phyloP scores from a whole-genome alignment of 2,329 filamentous ascomycete genomes.

The Lizonia empirigonia region DNA sequence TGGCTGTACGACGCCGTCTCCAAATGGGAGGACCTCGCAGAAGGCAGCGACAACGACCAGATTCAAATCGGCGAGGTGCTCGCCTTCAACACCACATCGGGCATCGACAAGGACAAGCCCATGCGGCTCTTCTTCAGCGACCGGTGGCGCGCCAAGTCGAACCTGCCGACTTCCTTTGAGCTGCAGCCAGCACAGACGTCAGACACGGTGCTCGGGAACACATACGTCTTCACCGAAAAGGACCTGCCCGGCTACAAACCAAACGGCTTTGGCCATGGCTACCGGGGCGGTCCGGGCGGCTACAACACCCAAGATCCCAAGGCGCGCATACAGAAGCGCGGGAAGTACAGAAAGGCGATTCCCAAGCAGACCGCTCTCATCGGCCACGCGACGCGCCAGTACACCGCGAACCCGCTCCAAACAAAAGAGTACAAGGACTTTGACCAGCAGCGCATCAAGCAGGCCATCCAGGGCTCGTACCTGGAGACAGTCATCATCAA shows the following conservation, averaged over 20 bases:
- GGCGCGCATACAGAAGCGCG: conserved; percentile 41
- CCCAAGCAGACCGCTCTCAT: conserved; percentile 59
- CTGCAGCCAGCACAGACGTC: conserved; percentile 65
- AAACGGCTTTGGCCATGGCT: conserved; percentile 34
- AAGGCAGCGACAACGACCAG: conserved; percentile 47
- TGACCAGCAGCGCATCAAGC: conserved; percentile 48
- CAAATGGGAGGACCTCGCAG: conserved; percentile 44
- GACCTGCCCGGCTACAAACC: conserved; percentile 77
- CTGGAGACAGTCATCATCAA: conserved; percentile 39
- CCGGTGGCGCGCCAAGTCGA: conserved; percentile 69
- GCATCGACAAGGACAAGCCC: conserved; percentile 47
- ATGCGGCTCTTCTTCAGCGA: conserved; percentile 72
- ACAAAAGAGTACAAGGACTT: conserved; percentile 53
- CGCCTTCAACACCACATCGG: conserved; percentile 34
- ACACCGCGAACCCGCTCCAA: conserved; percentile 56
- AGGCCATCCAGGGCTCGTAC: conserved; percentile 53
- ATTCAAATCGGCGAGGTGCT: conserved; percentile 47
- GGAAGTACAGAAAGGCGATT: conserved; percentile 45
- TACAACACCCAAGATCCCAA: conserved; percentile 41
- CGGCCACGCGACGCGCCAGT: conserved; percentile 64
- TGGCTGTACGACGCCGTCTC: conserved; percentile 48
- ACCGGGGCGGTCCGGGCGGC: conserved; percentile 29
- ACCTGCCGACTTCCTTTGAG: conserved; percentile 87
- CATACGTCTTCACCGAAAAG: conserved; percentile 91
- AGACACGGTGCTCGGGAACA: conserved; percentile 73